A percentile compares a stretch with the other conserved stretches of the same genome.
Conservation (phyloP, 345 rosid species). For the Chamaenerion angustifolium region DNA sequence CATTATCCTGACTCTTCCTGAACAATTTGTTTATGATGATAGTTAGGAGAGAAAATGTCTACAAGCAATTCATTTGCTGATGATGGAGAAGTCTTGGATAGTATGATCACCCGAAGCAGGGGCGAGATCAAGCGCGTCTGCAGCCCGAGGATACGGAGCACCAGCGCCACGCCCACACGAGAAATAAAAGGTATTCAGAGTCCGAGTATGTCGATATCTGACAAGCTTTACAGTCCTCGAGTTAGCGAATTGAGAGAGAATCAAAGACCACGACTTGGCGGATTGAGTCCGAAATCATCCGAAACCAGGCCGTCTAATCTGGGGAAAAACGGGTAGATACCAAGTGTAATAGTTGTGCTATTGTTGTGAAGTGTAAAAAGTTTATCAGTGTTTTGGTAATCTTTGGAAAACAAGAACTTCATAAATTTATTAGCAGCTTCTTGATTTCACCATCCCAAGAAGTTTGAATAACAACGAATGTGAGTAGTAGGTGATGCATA, state of each 20-base stretch:
- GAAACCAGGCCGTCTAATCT: constrained; percentile 48
- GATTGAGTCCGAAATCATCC: constrained; percentile 40
- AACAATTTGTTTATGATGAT: constrained; percentile 1
- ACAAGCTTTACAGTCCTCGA: constrained; percentile 43
- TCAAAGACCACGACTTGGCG: constrained; percentile 38
- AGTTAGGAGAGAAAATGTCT: constrained; percentile 52
- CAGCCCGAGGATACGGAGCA: constrained; percentile 40
- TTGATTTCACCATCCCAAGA: too few relatives aligned
- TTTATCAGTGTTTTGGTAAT: too few relatives aligned
- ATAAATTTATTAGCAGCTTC: too few relatives aligned
- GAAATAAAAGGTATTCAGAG: constrained; percentile 39
- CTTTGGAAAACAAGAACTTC: too few relatives aligned
- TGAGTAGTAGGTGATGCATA: too few relatives aligned
- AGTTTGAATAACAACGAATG: too few relatives aligned
- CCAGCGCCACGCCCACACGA: constrained; percentile 29
- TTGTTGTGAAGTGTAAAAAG: neutral
- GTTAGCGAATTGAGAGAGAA: constrained; percentile 39
- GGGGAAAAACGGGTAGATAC: constrained; percentile 43
- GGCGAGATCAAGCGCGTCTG: constrained; percentile 63
- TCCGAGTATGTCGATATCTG: constrained; percentile 41
- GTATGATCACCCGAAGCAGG: constrained; percentile 69
- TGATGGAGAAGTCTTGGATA: constrained; percentile 64
- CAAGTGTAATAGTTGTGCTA: neutral
- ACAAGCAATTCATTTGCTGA: constrained; percentile 51
- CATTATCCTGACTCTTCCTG: neutral